Evolutionary conservation across 805 yeast species (phyloP).

Genomic region (Debaryomyces hansenii): DNA sequence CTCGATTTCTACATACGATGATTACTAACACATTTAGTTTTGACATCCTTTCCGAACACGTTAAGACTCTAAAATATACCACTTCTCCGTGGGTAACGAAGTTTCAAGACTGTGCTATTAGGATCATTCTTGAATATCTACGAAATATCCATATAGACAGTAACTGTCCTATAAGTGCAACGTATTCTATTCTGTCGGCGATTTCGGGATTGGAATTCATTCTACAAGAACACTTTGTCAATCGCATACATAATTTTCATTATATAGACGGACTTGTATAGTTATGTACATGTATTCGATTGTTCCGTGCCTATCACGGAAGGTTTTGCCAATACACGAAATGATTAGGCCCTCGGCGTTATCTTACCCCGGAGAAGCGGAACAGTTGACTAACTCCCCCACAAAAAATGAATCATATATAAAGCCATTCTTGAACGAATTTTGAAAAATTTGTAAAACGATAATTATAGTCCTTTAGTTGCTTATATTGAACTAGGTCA

Average conservation of each 20-base stretch:
- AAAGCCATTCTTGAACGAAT: neutral
- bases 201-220: constrained; percentile 1
- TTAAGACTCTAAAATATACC: neutral
- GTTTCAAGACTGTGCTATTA: neutral
- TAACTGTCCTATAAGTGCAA: neutral
- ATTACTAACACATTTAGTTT: constrained; percentile 1
- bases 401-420: neutral
- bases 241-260: neutral
- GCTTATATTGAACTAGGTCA: neutral
- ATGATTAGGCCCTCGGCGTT: neutral
- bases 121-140: constrained; percentile 1
- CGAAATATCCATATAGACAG: neutral
- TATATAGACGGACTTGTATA: constrained; percentile 1
- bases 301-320: neutral
- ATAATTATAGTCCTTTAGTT: constrained; percentile 3
- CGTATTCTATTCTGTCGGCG: neutral
- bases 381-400: constrained; percentile 3
- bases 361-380: constrained; percentile 20
- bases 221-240: constrained; percentile 1
- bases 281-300: neutral
- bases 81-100: neutral
- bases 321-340: neutral
- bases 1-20: neutral
- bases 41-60: neutral
- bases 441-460: neutral